These are phyloP conservation scores for Pythium phragmiticola DNA, from an alignment of 352 stramenopile species.

Conservation along the genomic window DNA sequence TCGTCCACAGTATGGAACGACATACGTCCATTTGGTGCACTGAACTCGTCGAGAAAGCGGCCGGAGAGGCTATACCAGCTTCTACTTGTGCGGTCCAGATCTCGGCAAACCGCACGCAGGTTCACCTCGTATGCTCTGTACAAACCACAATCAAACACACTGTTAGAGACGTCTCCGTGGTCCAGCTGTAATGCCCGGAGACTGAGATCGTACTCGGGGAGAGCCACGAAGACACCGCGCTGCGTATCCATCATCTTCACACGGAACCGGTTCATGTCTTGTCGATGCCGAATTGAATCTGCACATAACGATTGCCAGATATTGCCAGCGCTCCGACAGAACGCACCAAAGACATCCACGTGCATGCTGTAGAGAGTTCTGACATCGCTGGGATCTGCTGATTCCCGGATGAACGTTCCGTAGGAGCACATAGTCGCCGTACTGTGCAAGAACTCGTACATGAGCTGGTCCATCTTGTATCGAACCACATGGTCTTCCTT, in stretches of 20 bases:
- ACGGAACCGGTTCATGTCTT: constrained; percentile 40
- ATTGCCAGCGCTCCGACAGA: constrained; percentile 44
- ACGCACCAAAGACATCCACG: constrained; percentile 62
- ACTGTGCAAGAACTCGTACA: constrained; percentile 45
- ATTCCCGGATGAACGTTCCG: constrained; percentile 22
- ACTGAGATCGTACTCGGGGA: constrained; percentile 54
- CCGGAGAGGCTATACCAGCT: constrained; percentile 56
- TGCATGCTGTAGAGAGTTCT: constrained; percentile 59
- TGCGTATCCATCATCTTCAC: constrained; percentile 61
- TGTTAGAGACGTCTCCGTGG: neutral
- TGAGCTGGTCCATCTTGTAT: constrained; percentile 49
- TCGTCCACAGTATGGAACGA: constrained; percentile 18
- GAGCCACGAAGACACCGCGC: constrained; percentile 58
- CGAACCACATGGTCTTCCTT: constrained; percentile 38
- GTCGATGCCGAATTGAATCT: constrained; percentile 18
- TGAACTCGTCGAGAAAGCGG: constrained; percentile 49
- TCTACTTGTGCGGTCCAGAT: constrained; percentile 50
- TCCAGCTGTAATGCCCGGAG: neutral
- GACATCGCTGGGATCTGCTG: constrained; percentile 26
- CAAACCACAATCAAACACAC: constrained; percentile 1
- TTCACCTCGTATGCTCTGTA: constrained; percentile 73
- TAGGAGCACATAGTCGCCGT: constrained; percentile 49
- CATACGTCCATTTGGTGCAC: neutral
- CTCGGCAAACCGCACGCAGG: constrained; percentile 43
- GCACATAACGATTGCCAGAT: constrained; percentile 38